phyloP scores from a whole-genome alignment of 768 basidiomycete species.

The Lactarius tabidus region DNA sequence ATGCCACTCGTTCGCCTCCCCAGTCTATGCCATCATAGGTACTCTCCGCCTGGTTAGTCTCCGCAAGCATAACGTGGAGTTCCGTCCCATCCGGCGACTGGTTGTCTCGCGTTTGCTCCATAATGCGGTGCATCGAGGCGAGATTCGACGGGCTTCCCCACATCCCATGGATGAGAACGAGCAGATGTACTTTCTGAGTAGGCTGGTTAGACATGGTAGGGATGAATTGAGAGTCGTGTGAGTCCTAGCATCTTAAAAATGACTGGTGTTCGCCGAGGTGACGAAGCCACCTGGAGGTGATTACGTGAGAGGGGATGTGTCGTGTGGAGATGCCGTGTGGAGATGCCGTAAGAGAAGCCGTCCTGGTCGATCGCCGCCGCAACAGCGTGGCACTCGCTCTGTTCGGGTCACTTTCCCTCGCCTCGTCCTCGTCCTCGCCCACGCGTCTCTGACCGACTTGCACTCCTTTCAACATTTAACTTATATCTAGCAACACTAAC shows the following conservation, averaged over 20 bases:
- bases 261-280: background rate
- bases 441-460: background rate
- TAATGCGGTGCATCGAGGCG: conserved; percentile 50
- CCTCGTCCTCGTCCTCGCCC: background rate
- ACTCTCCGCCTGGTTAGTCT: conserved; percentile 59
- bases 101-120: conserved; percentile 40
- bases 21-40: conserved; percentile 86
- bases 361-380: background rate
- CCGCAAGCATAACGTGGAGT: conserved; percentile 59
- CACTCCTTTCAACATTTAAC: conserved; percentile 17
- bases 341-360: background rate
- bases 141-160: conserved; percentile 77
- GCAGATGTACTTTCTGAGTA: conserved; percentile 16
- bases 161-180: conserved; percentile 57
- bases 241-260: too few species aligned
- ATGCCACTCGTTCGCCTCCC: conserved; percentile 74
- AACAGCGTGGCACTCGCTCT: background rate
- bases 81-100: conserved; percentile 37
- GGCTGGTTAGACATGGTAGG: background rate
- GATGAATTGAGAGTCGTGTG: background rate
- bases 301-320: background rate
- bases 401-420: background rate
- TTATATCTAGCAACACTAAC: conserved; percentile 9
- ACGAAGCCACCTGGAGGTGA: background rate
- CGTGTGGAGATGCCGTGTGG: too few species aligned